phyloP scores from a whole-genome alignment of 306 rosid species.

The Psophocarpus tetragonolobus region DNA sequence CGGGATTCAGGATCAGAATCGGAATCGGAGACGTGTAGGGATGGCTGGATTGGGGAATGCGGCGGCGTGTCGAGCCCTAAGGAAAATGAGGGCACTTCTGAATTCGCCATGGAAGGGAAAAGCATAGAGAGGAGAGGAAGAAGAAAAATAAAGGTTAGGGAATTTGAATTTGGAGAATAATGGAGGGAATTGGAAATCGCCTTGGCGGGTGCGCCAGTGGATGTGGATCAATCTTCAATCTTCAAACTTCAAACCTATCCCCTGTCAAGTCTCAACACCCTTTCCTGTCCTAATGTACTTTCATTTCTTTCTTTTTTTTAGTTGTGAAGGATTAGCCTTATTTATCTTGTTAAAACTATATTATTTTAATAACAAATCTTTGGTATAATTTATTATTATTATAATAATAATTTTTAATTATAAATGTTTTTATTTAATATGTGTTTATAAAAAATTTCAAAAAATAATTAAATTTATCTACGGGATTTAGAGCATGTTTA shows the following conservation, averaged over 20 bases:
- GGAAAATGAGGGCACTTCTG: conserved; percentile 75
- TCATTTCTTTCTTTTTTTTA: no score
- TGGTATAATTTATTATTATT: no score
- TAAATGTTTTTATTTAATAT: no score
- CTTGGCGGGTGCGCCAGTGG: conserved; percentile 37
- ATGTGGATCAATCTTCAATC: no score
- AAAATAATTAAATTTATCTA: no score
- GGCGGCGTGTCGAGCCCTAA: conserved; percentile 64
- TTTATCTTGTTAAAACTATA: no score
- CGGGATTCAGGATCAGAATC: conserved; percentile 46
- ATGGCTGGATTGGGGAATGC: conserved; percentile 17
- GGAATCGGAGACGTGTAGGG: not conserved
- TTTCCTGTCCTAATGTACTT: not conserved
- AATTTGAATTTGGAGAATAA: conserved; percentile 36
- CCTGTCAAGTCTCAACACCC: not conserved
- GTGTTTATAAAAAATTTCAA: no score
- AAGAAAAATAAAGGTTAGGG: no score
- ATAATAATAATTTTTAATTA: no score
- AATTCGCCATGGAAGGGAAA: conserved; percentile 53
- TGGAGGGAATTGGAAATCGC: conserved; percentile 43
- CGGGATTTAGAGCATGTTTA: no score
- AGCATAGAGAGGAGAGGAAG: not conserved
- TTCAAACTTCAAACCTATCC: not conserved
- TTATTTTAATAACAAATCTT: no score
- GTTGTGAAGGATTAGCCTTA: no score